These are phyloP conservation scores for Scleroderma citrinum DNA, from an alignment of 768 basidiomycete genomes.

Conservation along the genomic window DNA sequence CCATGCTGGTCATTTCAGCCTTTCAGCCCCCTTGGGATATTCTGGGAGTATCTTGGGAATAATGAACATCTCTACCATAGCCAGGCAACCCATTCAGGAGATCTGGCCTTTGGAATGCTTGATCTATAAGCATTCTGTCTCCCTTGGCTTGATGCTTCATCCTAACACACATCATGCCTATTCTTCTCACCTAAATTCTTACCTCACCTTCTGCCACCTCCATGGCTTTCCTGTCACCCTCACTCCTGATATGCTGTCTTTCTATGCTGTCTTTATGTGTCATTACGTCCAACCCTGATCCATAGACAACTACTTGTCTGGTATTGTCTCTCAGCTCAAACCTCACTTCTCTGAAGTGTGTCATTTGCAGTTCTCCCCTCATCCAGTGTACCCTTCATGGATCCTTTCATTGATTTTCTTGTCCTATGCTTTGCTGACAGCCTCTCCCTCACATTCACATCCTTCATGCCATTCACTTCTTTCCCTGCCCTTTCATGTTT, in stretches of 20 bases:
- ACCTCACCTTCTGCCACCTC: conserved; percentile 22
- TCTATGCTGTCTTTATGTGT: conserved; percentile 8
- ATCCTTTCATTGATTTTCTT: background rate
- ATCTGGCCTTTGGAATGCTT: background rate
- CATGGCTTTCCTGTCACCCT: conserved; percentile 28
- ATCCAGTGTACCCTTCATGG: conserved; percentile 12
- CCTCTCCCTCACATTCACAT: conserved; percentile 14
- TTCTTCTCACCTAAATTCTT: conserved; percentile 24
- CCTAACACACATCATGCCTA: background rate
- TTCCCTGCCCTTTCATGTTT: background rate
- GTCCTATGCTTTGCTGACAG: background rate
- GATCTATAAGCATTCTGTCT: background rate
- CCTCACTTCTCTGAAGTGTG: conserved; percentile 13
- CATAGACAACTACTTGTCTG: conserved; percentile 18
- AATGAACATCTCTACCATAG: background rate
- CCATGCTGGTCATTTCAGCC: background rate
- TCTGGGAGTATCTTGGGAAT: conserved; percentile 20
- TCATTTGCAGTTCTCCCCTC: background rate
- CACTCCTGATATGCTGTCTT: conserved; percentile 14
- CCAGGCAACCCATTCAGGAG: background rate
- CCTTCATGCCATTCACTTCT: background rate
- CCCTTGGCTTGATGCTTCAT: background rate
- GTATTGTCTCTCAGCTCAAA: conserved; percentile 18
- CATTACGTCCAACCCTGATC: conserved; percentile 17
- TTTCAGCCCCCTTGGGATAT: conserved; percentile 22